Base-by-base conservation (phyloP, 208 protist genomes). In the Lotmaria passim region DNA sequence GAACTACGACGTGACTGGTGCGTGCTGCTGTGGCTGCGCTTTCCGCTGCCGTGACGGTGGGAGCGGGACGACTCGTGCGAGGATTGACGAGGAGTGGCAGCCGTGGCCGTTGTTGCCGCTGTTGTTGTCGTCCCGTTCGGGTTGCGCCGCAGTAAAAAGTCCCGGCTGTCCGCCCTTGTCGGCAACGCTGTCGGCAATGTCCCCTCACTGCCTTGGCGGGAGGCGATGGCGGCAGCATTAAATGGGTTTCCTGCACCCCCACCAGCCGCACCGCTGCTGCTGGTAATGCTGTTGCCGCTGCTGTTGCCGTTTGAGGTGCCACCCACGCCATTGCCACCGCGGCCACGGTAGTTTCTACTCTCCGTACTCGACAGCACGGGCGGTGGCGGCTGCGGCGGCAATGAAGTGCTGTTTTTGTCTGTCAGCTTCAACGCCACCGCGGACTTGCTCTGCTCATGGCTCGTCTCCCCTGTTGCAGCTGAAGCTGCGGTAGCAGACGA, bases 111-210 rank as follows among this genome's bases (percentile, higher is more conserved):
- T 41, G 38, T 14, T 41, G 11, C 48, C 43, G 56, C 56, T n/a
- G 19, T 33, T 28, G 28, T 44, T 0, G 46, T 17, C 1, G 56
- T 38, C 7, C 26, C 36, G 6, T 59, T 39, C 11, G 10, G 51
- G 53, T 57, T 14, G 43, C 57, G 52, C 1, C 61, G 61, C 28
- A 75, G 36, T 21, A 69, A 28, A 36, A 75, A 57, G 28, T 75
- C 69, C 24, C 64, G 68, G 61, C 69, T 75, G 69, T 75, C 69
- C 1, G 61, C 69, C 0, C 60, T 60, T 12, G 55, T 69, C 53
- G 53, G 69, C 43, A 34, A 43, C 51, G 31, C 61, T 12, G 55
- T 69, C 53, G 53, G 69, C 43, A 34, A 43, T 43, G 31, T 17
- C 19, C 36, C 60, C 5, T 28, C n/a, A 34, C 69, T 75, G 50